phyloP scores from a whole-genome alignment of 1,284 basidiomycete genomes.

The Irpex sp. region DNA sequence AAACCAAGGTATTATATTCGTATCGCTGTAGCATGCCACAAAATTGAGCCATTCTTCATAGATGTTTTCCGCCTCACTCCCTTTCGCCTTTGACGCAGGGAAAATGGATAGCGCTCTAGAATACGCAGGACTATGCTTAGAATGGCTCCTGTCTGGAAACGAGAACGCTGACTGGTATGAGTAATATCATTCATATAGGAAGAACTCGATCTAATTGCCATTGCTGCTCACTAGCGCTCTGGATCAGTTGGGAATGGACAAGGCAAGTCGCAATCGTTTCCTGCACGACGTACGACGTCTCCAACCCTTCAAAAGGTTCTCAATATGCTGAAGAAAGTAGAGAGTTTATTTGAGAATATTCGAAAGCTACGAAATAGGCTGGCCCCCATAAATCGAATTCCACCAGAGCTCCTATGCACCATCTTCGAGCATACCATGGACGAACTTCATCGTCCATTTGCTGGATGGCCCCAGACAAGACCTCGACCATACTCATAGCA shows the following conservation, averaged over 20 bases:
- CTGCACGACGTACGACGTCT: no score
- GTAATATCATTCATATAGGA: no score
- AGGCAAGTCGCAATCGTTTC: no score
- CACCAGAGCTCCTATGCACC: not conserved
- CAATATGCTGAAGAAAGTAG: not conserved
- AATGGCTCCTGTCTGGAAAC: no score
- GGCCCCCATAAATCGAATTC: not conserved
- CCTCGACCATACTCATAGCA: not conserved
- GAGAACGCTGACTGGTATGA: no score
- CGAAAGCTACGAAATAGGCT: not conserved
- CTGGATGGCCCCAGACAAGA: not conserved
- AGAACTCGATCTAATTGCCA: no score
- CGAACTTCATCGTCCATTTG: not conserved
- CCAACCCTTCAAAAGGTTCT: no score
- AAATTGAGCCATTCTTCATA: slow-evolving; percentile 29
- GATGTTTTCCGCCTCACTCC: slow-evolving; percentile 40
- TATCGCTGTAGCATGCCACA: no score
- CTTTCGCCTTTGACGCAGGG: slow-evolving; percentile 29
- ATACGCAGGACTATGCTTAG: not conserved
- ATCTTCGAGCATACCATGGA: not conserved
- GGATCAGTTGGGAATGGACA: no score
- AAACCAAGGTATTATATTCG: no score
- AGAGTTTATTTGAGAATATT: not conserved
- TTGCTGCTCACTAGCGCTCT: no score
- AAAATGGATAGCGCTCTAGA: slow-evolving; percentile 40